These are phyloP conservation scores for Neurospora hispaniola DNA, from an alignment of 495 filamentous ascomycete species.

Conservation along the genomic window DNA sequence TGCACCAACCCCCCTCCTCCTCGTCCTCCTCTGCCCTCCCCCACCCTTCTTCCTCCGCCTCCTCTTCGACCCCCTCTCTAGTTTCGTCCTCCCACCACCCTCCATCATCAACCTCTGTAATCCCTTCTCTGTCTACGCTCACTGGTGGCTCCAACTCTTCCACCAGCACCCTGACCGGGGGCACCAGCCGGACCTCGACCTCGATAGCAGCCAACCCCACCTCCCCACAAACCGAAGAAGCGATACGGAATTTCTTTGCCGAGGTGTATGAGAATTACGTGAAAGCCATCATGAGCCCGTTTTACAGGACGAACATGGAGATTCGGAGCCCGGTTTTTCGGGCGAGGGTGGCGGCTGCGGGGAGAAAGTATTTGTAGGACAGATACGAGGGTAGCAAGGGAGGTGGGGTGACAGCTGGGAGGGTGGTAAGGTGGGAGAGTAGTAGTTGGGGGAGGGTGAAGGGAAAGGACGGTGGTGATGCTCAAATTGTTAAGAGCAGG, in stretches of 20 bases:
- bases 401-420: too few species aligned
- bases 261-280: slow-evolving; percentile 93
- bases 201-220: slow-evolving; percentile 74
- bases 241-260: slow-evolving; percentile 80
- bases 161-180: background rate
- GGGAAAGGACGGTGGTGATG: background rate
- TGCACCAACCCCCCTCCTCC: slow-evolving; percentile 59
- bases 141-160: background rate
- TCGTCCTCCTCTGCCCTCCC: slow-evolving; percentile 7
- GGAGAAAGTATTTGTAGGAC: slow-evolving; percentile 76
- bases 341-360: slow-evolving; percentile 67
- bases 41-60: background rate
- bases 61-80: background rate
- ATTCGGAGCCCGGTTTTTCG: slow-evolving; percentile 80
- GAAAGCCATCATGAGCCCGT: slow-evolving; percentile 96
- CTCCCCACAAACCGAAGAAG: slow-evolving; percentile 82
- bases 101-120: slow-evolving; percentile 16
- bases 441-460: background rate
- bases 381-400: background rate
- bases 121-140: background rate
- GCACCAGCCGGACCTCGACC: slow-evolving; percentile 38
- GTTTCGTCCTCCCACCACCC: background rate
- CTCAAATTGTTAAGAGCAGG: background rate
- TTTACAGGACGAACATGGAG: slow-evolving; percentile 73
- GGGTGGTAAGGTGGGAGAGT: background rate